Conservation (phyloP, 257 asterid species). For the Agastache rugosa region DNA sequence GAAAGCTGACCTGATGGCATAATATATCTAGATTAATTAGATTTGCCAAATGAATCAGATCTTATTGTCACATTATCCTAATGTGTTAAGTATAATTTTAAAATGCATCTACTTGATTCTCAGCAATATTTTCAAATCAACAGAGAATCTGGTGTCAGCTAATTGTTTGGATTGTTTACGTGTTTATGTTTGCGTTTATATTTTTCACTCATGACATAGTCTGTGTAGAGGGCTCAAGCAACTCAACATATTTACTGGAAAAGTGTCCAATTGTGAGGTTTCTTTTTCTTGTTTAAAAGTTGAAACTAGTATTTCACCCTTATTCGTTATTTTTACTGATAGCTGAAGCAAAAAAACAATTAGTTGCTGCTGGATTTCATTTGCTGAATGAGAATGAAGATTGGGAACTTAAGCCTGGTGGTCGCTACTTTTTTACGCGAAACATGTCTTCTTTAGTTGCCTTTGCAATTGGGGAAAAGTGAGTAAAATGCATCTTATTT, state of each 20-base stretch:
- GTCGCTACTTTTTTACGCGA: slow-evolving; percentile 93
- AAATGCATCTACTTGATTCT: slow-evolving; percentile 23
- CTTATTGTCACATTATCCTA: slow-evolving; percentile 21
- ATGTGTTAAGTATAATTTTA: background rate
- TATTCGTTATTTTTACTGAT: slow-evolving; percentile 34
- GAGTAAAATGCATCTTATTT: slow-evolving; percentile 45
- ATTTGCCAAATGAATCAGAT: slow-evolving; percentile 21
- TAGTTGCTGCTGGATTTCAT: slow-evolving; percentile 90
- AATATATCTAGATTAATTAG: slow-evolving; percentile 1
- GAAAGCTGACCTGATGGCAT: background rate
- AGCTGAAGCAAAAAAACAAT: slow-evolving; percentile 96
- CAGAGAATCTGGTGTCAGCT: slow-evolving; percentile 20
- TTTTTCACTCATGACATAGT: slow-evolving; percentile 2
- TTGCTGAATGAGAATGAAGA: slow-evolving; percentile 87
- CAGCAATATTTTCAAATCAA: slow-evolving; percentile 16
- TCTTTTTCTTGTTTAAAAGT: background rate
- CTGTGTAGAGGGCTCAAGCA: slow-evolving; percentile 15
- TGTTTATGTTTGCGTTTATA: slow-evolving; percentile 11
- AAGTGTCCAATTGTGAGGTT: background rate
- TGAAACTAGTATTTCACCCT: slow-evolving; percentile 14
- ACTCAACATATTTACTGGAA: slow-evolving; percentile 7
- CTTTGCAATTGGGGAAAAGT: slow-evolving; percentile 93
- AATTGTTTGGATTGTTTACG: background rate
- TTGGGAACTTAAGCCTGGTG: slow-evolving; percentile 97
- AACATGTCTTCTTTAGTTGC: slow-evolving; percentile 98